Evolutionary conservation across 1,139 yeast species (phyloP), one percentile per base, ranked within the genome.

Genomic region (Spencermartinsiella ligniputridi): DNA sequence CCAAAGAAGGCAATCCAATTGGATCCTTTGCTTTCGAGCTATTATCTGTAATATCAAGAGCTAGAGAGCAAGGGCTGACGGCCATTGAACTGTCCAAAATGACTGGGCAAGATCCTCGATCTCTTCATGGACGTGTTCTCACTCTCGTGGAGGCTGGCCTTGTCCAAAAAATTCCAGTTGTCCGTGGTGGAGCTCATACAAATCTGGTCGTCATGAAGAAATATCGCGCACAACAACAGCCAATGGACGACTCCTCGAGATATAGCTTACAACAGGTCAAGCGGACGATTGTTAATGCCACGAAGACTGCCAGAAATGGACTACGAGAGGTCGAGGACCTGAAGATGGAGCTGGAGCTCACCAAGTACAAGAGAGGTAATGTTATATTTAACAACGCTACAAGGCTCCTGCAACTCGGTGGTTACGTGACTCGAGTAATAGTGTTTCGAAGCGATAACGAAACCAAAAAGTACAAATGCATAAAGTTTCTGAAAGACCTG

Each of bases 301-400:
- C 83, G 12, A 79, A 80, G 51, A 62, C 64, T 1, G 90, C 95
- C 0, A 84, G 86, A 30, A 79, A 83, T 56, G 77, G 80, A 2
- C 69, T 86, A 17, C 73, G 95, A 35, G 82, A 84, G 20, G 72
- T 80, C 37, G 65, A 71, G 20, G 95, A 86, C 62, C 67, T 87
- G 51, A 77, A 78, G 53, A 67, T 74, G 35, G 87, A 85, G 57
- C 60, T 86, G 37, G 78, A 77, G 2, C 71, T 81, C 58, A 78
- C 75, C 46, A 67, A 68, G 39, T 68, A 69, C 3, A 61, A 57
- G 22, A 68, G 76, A 4, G 62, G 73, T 1, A 66, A 74, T 12
- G 75, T 76, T 43, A 70, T 74, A 22, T 81, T 80, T 54, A 69
- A 78, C 21, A 69, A 79, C 2, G 71, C 78, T 1, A 71, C 81